Conservation (phyloP, 345 rosid species). For the Arabis alpina region DNA sequence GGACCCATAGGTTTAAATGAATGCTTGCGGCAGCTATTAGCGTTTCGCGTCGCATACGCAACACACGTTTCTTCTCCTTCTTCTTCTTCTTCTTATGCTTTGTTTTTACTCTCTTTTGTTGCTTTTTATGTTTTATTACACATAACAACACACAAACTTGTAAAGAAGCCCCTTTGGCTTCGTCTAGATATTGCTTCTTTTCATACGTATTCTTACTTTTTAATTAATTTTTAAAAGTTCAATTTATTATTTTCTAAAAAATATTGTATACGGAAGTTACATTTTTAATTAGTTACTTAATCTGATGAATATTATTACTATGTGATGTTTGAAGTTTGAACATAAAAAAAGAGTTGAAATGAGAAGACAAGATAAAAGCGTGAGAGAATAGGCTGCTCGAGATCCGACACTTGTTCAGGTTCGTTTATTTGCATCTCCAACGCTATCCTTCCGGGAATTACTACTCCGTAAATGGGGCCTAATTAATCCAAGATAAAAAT, state of each 20-base stretch:
- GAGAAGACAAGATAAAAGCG: constrained; percentile 12
- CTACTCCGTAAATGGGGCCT: not conserved
- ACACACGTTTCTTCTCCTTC: constrained; percentile 37
- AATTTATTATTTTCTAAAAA: not conserved
- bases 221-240: not conserved
- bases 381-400: constrained; percentile 33
- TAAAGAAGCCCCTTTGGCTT: constrained; percentile 39
- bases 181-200: constrained; percentile 36
- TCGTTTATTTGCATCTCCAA: constrained; percentile 19
- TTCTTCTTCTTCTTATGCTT: constrained; percentile 3
- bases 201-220: constrained; percentile 31
- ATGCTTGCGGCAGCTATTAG: constrained; percentile 24
- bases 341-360: not conserved
- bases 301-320: too few relatives aligned
- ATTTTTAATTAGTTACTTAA: too few relatives aligned
- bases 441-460: constrained; percentile 11
- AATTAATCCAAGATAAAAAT: too few relatives aligned
- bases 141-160: constrained; percentile 19
- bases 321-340: not conserved
- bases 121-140: constrained; percentile 12
- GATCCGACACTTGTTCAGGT: constrained; percentile 36
- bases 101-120: not conserved
- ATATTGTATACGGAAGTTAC: not conserved
- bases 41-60: constrained; percentile 20
- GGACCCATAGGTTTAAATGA: constrained; percentile 29